Base-by-base conservation (phyloP, 1,139 yeast species). In the Lodderomyces parapsilosis region DNA sequence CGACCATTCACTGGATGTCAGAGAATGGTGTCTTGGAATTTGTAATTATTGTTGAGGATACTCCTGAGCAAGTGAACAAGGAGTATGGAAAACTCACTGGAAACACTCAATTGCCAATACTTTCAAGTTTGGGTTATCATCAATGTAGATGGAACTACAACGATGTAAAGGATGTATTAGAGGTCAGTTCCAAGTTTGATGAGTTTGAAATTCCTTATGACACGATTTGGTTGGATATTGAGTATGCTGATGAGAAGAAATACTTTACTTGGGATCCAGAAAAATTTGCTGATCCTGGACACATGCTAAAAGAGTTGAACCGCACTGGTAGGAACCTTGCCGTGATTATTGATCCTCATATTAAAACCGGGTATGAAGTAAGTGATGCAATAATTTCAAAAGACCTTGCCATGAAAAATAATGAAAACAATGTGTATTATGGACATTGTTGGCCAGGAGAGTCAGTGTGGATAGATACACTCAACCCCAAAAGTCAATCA, bases 361-460 rank as follows among this genome's bases (percentile, higher is more conserved):
- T 94, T 45, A 91, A 90, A 58, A 66, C 71, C 0, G 83, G 77
- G 4, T 91, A 90, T 59, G 67, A 68, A 19, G 79, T 88, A 1
- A 84, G 91, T 56, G 74, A 84, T 10, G 63, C 59, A 1, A 53
- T 86, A 23, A 60, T 68, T 14, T 59, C 69, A 10, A 58, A 72
- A 22, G 55, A 64, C 18, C 49, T 66, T 1, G 62, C 70, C 1
- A 68, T 74, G 44, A 71, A 74, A 17, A 81, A 80, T 37, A 41
- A 59, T 3, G 37, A 47, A 2, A 66, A 71, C 34, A 61, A 67
- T 1, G 65, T 81, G 2, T 91, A 74, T 59, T 71, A 77, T 47
- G 99, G 97, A 2, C 94, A 90, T 61, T 93, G 99, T 64, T 93
- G 99, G 99, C 98, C 99, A 1, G 99, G 99, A 0, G 91, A 87